Base-by-base conservation (phyloP, 768 basidiomycete genomes). In the Suillus bovinus region DNA sequence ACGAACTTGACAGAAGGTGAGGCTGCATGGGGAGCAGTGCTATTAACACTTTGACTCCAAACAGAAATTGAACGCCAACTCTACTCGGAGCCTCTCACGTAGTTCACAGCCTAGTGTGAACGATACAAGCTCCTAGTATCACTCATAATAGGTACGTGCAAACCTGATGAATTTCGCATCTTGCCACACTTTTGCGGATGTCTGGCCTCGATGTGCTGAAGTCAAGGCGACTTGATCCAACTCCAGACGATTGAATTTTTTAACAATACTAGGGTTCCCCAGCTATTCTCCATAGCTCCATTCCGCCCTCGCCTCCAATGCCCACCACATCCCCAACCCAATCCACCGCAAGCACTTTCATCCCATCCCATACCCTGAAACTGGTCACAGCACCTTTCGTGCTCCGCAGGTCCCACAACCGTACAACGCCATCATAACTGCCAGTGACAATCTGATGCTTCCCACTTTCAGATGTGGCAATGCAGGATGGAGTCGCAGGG, bases 331-430 rank as follows among this genome's bases (percentile, higher is more conserved):
- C 86, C 14, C 76, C 69, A 22, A 70, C 79, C 87, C 85, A 86
- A 70, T 88, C 85, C 27, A 86, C 77, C 60, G 79, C 76, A 61
- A 91, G 66, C 1, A 91, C 80, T 68, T 90, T 90, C 70, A 81
- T 78, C 4, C 81, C 81, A 8, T 85, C 82, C 83, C 84, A 87
- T 2, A 79, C 81, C 53, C 81, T 82, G 69, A 93, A 88, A 62
- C 78, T 85, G 24, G 88, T 80, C 50, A 93, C 78, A 1, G 89
- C 84, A 16, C 80, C 78, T 67, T 87, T 86, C 17, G 81, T 79
- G 67, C 88, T 93, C 5, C 91, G 81, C 29, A 91, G 70, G 70
- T 94, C 93, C 91, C 91, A 94, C 4, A 94, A 70, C 5, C 91
- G 79, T 0, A 87, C 89, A 2, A 87, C 76, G 13, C 93, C 91